phyloP scores from a whole-genome alignment of 495 filamentous ascomycete species.

The Penicillium desertorum region DNA sequence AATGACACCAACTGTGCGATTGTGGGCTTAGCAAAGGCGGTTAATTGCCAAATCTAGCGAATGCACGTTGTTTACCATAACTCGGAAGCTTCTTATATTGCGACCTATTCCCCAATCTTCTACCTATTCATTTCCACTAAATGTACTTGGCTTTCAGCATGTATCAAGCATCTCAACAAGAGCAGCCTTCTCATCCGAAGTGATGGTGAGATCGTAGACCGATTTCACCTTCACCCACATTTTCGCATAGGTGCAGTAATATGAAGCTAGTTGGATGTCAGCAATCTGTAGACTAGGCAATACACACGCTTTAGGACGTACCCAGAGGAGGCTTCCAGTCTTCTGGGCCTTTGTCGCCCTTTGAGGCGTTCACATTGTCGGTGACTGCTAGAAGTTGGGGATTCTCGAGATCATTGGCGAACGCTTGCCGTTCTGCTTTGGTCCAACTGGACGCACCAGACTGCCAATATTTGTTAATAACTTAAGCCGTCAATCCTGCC shows the following conservation, averaged over 20 bases:
- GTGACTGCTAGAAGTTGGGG: constrained; percentile 76
- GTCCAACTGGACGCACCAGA: constrained; percentile 55
- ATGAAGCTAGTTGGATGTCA: constrained; percentile 43
- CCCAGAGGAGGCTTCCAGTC: constrained; percentile 68
- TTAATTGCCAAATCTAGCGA: constrained; percentile 16
- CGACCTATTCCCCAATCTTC: not conserved
- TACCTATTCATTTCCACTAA: not conserved
- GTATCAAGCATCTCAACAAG: constrained; percentile 62
- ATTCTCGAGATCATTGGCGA: constrained; percentile 69
- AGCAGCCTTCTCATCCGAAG: constrained; percentile 60
- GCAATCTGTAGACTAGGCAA: not conserved
- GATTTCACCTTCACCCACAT: constrained; percentile 72
- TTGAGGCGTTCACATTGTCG: constrained; percentile 67
- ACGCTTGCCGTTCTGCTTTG: constrained; percentile 57
- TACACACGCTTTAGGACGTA: constrained; percentile 24
- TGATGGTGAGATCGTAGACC: constrained; percentile 58
- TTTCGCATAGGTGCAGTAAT: constrained; percentile 71
- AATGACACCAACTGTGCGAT: constrained; percentile 36
- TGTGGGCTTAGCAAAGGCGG: constrained; percentile 55
- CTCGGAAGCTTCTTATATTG: not conserved
- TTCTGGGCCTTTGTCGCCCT: constrained; percentile 69
- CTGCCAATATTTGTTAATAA: constrained; percentile 21
- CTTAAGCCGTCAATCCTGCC: not conserved
- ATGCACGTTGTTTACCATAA: not conserved
- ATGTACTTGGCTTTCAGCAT: constrained; percentile 42